Conservation (phyloP, 805 yeast genomes). For the Candida andamanensis region DNA sequence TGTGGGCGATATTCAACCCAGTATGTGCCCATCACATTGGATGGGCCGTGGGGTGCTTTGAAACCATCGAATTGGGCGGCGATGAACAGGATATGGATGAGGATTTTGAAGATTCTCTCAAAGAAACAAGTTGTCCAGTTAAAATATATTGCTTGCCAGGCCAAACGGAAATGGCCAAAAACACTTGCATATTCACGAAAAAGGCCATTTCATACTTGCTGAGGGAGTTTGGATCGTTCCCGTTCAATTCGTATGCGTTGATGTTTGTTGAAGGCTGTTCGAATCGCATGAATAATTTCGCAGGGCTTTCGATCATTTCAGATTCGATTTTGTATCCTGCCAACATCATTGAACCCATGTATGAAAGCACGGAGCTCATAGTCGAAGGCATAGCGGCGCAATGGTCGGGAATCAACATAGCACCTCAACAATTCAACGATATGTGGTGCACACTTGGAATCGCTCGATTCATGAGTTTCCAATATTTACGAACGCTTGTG, state of each 20-base stretch:
- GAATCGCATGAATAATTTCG: constrained; percentile 50
- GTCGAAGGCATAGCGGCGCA: constrained; percentile 75
- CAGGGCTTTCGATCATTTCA: constrained; percentile 63
- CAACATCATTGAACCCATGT: constrained; percentile 71
- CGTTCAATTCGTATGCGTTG: constrained; percentile 76
- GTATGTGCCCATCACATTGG: constrained; percentile 93
- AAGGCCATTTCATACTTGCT: constrained; percentile 79
- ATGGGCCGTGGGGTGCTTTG: constrained; percentile 90
- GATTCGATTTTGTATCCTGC: constrained; percentile 67
- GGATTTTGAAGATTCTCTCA: constrained; percentile 11
- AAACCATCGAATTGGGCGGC: constrained; percentile 49
- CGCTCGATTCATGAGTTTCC: constrained; percentile 74
- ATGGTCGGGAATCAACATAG: constrained; percentile 90
- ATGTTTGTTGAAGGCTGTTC: constrained; percentile 63
- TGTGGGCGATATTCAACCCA: constrained; percentile 74
- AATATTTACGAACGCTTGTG: constrained; percentile 63
- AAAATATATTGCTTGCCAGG: constrained; percentile 58
- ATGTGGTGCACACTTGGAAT: constrained; percentile 89
- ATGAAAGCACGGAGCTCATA: constrained; percentile 60
- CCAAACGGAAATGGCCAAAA: constrained; percentile 49
- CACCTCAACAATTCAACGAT: constrained; percentile 74
- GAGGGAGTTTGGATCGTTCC: constrained; percentile 88
- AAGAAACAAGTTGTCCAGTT: constrained; percentile 33
- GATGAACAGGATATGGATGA: constrained; percentile 28
- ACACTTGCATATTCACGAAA: constrained; percentile 71